phyloP scores from a whole-genome alignment of 768 basidiomycete genomes.

The Coprinopsis strossmayeri region DNA sequence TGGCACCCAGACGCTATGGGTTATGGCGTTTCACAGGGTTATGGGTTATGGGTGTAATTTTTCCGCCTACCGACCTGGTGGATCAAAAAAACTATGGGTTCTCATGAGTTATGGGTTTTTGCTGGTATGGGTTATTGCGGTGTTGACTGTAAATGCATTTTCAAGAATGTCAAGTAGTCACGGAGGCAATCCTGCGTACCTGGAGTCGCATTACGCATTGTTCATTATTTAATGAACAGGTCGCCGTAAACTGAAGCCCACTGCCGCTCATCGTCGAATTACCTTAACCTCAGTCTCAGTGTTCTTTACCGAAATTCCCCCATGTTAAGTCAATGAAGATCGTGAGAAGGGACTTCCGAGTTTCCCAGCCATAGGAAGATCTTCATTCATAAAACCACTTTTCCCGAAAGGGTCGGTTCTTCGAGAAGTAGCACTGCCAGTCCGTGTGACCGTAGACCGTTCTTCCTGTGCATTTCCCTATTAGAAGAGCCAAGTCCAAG shows the following conservation, averaged over 20 bases:
- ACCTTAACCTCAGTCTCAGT: background rate
- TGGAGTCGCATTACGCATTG: background rate
- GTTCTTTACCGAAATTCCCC: constrained; percentile 1
- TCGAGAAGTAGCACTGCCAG: too few relatives aligned
- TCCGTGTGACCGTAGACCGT: background rate
- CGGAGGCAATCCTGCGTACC: background rate
- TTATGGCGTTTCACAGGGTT: too few relatives aligned
- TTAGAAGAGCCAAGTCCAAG: background rate
- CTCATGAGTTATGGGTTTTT: too few relatives aligned
- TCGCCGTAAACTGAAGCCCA: background rate
- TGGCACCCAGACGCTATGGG: too few relatives aligned
- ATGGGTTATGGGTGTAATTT: too few relatives aligned
- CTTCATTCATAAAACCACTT: constrained; percentile 2
- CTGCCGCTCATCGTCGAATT: background rate
- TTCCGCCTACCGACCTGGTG: too few relatives aligned
- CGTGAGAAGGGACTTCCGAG: background rate
- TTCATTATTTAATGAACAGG: background rate
- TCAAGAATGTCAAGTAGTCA: too few relatives aligned
- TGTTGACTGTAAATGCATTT: too few relatives aligned
- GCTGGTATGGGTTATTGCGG: too few relatives aligned
- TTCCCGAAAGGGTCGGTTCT: constrained; percentile 10
- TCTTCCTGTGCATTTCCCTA: background rate
- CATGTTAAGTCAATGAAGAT: background rate
- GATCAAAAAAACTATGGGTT: too few relatives aligned
- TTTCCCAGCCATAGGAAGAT: constrained; percentile 5